These are phyloP conservation scores for Botryotinia globosa DNA, from an alignment of 2,329 filamentous ascomycete genomes.

Conservation along the genomic window DNA sequence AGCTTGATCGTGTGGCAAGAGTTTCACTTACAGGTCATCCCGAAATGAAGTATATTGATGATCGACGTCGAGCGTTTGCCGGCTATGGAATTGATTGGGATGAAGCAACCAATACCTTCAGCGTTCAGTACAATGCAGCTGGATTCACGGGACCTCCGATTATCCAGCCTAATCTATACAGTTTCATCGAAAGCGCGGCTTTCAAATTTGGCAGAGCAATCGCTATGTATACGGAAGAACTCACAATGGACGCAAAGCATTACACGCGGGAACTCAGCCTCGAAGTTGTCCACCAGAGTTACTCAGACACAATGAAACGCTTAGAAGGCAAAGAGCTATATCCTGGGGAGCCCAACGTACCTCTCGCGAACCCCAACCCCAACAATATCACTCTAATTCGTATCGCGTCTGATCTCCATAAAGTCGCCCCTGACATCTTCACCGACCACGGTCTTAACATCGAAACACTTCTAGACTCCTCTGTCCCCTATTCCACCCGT, in stretches of 20 bases:
- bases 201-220: constrained; percentile 31
- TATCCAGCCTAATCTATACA: constrained; percentile 32
- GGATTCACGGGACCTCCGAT: constrained; percentile 27
- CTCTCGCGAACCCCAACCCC: not conserved
- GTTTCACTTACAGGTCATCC: constrained; percentile 33
- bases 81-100: not conserved
- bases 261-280: not conserved
- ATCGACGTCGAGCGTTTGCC: not conserved
- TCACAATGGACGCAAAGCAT: not conserved
- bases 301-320: not conserved
- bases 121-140: constrained; percentile 28
- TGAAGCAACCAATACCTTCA: constrained; percentile 1
- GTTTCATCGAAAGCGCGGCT: constrained; percentile 26
- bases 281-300: not conserved
- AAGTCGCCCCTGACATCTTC: constrained; percentile 30
- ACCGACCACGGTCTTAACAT: constrained; percentile 14
- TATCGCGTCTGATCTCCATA: constrained; percentile 28
- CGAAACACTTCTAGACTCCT: not conserved
- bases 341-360: not conserved
- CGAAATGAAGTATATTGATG: constrained; percentile 32
- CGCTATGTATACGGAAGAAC: constrained; percentile 6
- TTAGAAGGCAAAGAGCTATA: constrained; percentile 8
- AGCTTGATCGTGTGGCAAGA: constrained; percentile 22
- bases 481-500: constrained; percentile 10
- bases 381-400: constrained; percentile 20